Evolutionary conservation across 257 asterid species (phyloP).

Genomic region (Solanum phureja): DNA sequence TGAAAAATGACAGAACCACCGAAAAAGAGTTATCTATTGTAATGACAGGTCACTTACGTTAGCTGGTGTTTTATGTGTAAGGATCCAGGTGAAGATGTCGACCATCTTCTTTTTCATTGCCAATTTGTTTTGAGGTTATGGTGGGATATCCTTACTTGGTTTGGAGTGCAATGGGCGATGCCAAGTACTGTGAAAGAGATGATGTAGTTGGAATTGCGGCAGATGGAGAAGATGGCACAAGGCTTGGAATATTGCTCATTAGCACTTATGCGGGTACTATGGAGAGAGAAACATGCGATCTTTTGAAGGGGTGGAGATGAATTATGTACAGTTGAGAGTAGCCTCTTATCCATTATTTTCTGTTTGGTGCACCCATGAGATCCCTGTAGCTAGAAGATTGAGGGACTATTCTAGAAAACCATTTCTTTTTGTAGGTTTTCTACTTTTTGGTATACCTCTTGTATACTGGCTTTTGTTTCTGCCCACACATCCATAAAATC

Average conservation of each 20-base stretch:
- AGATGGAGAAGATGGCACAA: background rate
- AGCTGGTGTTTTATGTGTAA: background rate
- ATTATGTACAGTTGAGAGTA: background rate
- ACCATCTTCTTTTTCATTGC: background rate
- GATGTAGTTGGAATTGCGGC: background rate
- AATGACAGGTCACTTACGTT: background rate
- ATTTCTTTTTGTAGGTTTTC: background rate
- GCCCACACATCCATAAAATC: background rate
- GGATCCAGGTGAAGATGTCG: background rate
- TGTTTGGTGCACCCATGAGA: background rate
- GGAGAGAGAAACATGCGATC: background rate
- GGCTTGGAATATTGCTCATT: background rate
- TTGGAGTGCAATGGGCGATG: background rate
- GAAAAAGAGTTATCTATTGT: background rate
- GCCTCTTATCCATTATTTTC: background rate
- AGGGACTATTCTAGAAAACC: background rate
- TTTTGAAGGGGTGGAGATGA: background rate
- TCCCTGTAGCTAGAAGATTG: background rate
- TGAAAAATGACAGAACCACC: slow-evolving; percentile 17
- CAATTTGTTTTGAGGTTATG: background rate
- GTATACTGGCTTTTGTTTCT: background rate
- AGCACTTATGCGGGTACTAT: background rate
- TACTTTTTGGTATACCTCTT: background rate
- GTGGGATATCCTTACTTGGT: background rate
- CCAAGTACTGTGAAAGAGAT: background rate